Conservation (phyloP, 1,284 basidiomycete genomes). For the Rhodofomes roseus region DNA sequence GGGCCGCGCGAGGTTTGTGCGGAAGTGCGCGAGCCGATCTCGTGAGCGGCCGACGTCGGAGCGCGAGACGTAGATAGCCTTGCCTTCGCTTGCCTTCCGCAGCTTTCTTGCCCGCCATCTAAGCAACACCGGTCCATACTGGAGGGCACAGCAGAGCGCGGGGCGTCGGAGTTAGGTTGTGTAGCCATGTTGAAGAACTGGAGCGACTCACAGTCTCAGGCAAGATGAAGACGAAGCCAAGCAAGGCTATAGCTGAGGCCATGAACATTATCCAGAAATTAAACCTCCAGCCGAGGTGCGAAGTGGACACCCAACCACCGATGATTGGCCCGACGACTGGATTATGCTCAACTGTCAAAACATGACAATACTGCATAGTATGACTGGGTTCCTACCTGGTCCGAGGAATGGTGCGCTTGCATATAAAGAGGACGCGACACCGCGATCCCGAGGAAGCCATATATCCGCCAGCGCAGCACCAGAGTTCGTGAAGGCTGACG, state of each 20-base stretch:
- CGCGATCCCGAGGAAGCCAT: conserved; percentile 55
- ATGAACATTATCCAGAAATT: conserved; percentile 73
- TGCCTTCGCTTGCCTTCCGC: conserved; percentile 40
- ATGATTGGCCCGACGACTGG: conserved; percentile 60
- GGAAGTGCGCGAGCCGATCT: conserved; percentile 37
- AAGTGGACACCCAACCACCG: conserved; percentile 57
- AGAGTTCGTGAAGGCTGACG: conserved; percentile 53
- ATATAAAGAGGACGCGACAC: conserved; percentile 58
- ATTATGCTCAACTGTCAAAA: not conserved
- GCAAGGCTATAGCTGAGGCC: conserved; percentile 45
- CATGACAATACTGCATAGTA: not conserved
- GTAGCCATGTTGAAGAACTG: no score
- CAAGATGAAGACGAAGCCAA: conserved; percentile 39
- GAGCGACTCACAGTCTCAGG: conserved; percentile 43
- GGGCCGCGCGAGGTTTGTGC: conserved; percentile 52
- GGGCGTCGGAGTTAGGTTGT: not conserved
- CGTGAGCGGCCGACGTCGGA: conserved; percentile 49
- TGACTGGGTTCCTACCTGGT: conserved; percentile 42
- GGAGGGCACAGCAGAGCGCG: not conserved
- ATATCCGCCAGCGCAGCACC: conserved; percentile 62
- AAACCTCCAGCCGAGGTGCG: conserved; percentile 58
- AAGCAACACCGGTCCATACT: conserved; percentile 69
- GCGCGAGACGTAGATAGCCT: conserved; percentile 46
- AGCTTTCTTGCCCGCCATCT: conserved; percentile 52
- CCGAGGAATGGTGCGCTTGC: conserved; percentile 70